phyloP scores from a whole-genome alignment of 345 rosid genomes.

The Populus nigra region DNA sequence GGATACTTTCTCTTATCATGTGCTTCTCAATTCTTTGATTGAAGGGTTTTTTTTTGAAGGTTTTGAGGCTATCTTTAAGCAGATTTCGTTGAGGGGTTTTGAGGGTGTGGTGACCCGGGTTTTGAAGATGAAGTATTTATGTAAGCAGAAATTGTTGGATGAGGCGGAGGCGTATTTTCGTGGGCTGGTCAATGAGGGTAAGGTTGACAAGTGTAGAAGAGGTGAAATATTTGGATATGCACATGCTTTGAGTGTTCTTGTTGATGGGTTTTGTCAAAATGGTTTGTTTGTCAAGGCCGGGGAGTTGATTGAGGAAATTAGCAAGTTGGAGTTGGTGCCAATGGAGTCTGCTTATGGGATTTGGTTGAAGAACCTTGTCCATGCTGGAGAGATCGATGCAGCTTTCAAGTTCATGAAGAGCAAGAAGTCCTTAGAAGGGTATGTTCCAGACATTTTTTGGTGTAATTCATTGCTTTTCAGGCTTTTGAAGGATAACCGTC shows the following conservation, averaged over 20 bases:
- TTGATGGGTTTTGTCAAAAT: slow-evolving; percentile 50
- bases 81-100: slow-evolving; percentile 56
- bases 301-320: slow-evolving; percentile 53
- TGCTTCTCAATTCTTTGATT: slow-evolving; percentile 69
- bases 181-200: slow-evolving; percentile 11
- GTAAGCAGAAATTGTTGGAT: slow-evolving; percentile 52
- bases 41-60: slow-evolving; percentile 57
- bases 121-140: slow-evolving; percentile 57
- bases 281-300: slow-evolving; percentile 47
- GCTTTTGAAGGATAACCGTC: slow-evolving; percentile 56
- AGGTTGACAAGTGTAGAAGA: not conserved
- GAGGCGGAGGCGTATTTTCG: slow-evolving; percentile 58
- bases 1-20: slow-evolving; percentile 57
- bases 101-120: slow-evolving; percentile 43
- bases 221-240: slow-evolving; percentile 9
- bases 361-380: slow-evolving; percentile 54
- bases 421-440: slow-evolving; percentile 46
- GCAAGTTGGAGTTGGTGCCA: slow-evolving; percentile 30
- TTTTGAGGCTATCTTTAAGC: slow-evolving; percentile 42
- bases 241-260: slow-evolving; percentile 35
- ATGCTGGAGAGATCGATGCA: slow-evolving; percentile 41
- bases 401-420: slow-evolving; percentile 57
- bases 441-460: slow-evolving; percentile 51
- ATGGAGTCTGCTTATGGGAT: slow-evolving; percentile 55
- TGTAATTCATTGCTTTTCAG: slow-evolving; percentile 56